A percentile compares a stretch with the other conserved stretches of the same genome.
phyloP scores from a whole-genome alignment of 192 early-diverging fungal genomes.

The Coemansia sp. region DNA sequence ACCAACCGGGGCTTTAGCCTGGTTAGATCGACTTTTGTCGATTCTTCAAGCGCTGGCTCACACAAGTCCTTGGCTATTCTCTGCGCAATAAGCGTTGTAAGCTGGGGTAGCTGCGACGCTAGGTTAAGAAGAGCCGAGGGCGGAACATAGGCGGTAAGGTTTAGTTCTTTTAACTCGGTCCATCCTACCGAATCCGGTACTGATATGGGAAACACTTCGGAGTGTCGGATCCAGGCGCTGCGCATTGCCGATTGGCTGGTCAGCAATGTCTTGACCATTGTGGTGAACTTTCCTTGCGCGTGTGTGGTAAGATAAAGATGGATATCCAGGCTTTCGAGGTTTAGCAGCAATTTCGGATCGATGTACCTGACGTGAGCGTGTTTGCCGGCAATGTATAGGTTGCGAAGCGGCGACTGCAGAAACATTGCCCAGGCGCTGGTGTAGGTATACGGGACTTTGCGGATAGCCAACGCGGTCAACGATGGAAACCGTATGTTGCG shows the following conservation, averaged over 20 bases:
- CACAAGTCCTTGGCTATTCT: conserved; percentile 27
- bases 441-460: conserved; percentile 37
- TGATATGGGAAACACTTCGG: conserved; percentile 35
- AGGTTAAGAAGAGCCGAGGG: conserved; percentile 16
- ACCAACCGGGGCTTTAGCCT: neutral
- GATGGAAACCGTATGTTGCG: conserved; percentile 18
- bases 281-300: conserved; percentile 18
- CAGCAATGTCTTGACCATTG: conserved; percentile 23
- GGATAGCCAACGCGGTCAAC: conserved; percentile 15
- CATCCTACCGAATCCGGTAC: conserved; percentile 22
- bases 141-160: conserved; percentile 32
- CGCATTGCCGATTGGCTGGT: conserved; percentile 6
- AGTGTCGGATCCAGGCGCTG: conserved; percentile 37
- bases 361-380: conserved; percentile 36
- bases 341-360: conserved; percentile 9
- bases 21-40: neutral
- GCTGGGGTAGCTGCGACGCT: conserved; percentile 23
- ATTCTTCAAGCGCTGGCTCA: conserved; percentile 13
- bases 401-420: conserved; percentile 23
- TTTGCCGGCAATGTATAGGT: conserved; percentile 29
- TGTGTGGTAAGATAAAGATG: conserved; percentile 19
- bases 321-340: conserved; percentile 20
- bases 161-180: conserved; percentile 29
- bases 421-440: conserved; percentile 44
- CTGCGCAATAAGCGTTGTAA: conserved; percentile 22